Conservation (phyloP, 1,139 yeast species). For the Yamadazyma friedrichii region DNA sequence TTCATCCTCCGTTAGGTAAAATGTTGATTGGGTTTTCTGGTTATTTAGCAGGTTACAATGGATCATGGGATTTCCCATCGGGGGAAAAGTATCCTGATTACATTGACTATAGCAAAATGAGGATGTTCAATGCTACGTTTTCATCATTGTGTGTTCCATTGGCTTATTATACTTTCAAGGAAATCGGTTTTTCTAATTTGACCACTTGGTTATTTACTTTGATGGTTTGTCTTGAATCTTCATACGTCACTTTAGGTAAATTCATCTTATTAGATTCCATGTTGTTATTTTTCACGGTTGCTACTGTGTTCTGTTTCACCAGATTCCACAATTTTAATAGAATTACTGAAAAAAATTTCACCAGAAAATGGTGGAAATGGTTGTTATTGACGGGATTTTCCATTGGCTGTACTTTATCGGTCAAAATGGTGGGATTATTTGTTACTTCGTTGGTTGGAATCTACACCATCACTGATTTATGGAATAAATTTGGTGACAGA, state of each 20-base stretch:
- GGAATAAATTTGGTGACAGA: constrained; percentile 65
- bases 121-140: constrained; percentile 64
- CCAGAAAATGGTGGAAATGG: constrained; percentile 95
- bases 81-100: constrained; percentile 56
- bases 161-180: constrained; percentile 58
- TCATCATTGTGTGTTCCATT: constrained; percentile 64
- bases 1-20: constrained; percentile 97
- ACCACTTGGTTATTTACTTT: constrained; percentile 55
- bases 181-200: constrained; percentile 42
- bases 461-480: constrained; percentile 70
- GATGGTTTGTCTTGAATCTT: constrained; percentile 64
- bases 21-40: constrained; percentile 97
- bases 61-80: constrained; percentile 63
- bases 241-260: constrained; percentile 64
- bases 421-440: constrained; percentile 81
- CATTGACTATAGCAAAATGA: constrained; percentile 57
- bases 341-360: constrained; percentile 48
- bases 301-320: constrained; percentile 75
- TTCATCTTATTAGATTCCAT: constrained; percentile 74
- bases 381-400: constrained; percentile 69
- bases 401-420: constrained; percentile 79
- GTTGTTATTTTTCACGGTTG: constrained; percentile 80
- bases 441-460: constrained; percentile 75
- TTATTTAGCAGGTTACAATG: constrained; percentile 71
- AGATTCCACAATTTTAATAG: constrained; percentile 75